phyloP scores from a whole-genome alignment of 768 basidiomycete genomes.

The Podaxis rugospora region DNA sequence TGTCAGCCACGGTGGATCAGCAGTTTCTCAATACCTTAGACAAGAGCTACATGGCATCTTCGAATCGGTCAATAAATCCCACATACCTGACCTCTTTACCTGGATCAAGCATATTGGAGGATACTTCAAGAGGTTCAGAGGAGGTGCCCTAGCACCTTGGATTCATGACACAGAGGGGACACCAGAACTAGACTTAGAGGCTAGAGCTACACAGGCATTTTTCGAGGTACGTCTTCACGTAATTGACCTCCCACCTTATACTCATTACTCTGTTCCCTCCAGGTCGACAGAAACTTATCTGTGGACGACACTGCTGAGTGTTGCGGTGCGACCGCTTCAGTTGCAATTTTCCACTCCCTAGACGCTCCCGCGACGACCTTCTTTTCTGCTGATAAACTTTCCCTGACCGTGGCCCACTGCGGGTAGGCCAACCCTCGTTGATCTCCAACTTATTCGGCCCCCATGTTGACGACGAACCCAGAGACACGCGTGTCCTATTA shows the following conservation, averaged over 20 bases:
- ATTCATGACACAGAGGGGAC: slow-evolving; percentile 29
- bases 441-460: not conserved
- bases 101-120: slow-evolving; percentile 82
- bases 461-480: slow-evolving; percentile 25
- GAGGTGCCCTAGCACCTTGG: slow-evolving; percentile 77
- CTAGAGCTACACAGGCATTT: slow-evolving; percentile 83
- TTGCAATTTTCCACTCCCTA: slow-evolving; percentile 87
- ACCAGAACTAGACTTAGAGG: slow-evolving; percentile 66
- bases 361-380: slow-evolving; percentile 79
- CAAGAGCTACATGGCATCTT: slow-evolving; percentile 84
- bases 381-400: slow-evolving; percentile 70
- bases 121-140: slow-evolving; percentile 86
- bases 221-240: slow-evolving; percentile 56
- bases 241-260: not conserved
- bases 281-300: slow-evolving; percentile 77
- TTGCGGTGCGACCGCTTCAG: slow-evolving; percentile 89
- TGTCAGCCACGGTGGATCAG: slow-evolving; percentile 85
- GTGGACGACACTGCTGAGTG: slow-evolving; percentile 62
- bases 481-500: slow-evolving; percentile 86
- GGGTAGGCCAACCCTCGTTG: slow-evolving; percentile 51
- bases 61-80: slow-evolving; percentile 67
- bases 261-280: slow-evolving; percentile 8
- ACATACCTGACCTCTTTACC: slow-evolving; percentile 69
- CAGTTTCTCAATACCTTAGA: slow-evolving; percentile 80
- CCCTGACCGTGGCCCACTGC: slow-evolving; percentile 88